Percentiles rank a stretch among this genome's conserved stretches.
phyloP scores from a whole-genome alignment of 2,329 filamentous ascomycete genomes.

The Grosmannia clavigera region DNA sequence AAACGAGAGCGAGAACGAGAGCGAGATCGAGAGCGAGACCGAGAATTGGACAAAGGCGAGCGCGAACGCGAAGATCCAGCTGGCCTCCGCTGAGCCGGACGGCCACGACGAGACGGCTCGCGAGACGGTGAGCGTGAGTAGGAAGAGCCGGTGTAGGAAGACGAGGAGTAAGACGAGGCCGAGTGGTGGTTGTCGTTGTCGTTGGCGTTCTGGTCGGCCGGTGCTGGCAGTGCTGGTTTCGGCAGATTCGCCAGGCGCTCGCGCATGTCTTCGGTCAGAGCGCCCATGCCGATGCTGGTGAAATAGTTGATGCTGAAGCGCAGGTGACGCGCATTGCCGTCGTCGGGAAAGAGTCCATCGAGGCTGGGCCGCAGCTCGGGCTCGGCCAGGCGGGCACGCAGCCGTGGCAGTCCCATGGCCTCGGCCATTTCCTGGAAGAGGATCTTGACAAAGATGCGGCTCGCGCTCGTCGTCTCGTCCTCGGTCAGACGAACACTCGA shows the following conservation, averaged over 20 bases:
- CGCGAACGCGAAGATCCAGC: slow-evolving; percentile 9
- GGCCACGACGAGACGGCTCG: slow-evolving; percentile 13
- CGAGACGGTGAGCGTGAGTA: slow-evolving; percentile 31
- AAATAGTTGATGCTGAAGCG: slow-evolving; percentile 99
- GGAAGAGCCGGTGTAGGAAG: slow-evolving; percentile 51
- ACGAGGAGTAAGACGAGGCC: slow-evolving; percentile 68
- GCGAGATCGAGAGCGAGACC: slow-evolving; percentile 7
- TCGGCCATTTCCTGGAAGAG: slow-evolving; percentile 86
- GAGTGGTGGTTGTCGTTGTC: slow-evolving; percentile 29
- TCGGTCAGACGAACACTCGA: slow-evolving; percentile 82
- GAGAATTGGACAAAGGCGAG: slow-evolving; percentile 12
- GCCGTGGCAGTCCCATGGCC: slow-evolving; percentile 69
- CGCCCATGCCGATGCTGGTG: slow-evolving; percentile 93
- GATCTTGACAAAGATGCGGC: slow-evolving; percentile 97
- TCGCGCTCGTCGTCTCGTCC: slow-evolving; percentile 91
- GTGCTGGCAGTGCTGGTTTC: slow-evolving; percentile 64
- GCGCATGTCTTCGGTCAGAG: slow-evolving; percentile 88
- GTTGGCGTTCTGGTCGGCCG: slow-evolving; percentile 33
- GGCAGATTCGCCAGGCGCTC: slow-evolving; percentile 82
- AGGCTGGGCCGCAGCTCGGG: slow-evolving; percentile 55
- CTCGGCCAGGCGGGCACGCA: slow-evolving; percentile 70
- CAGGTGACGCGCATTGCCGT: slow-evolving; percentile 70
- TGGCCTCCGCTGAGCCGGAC: slow-evolving; percentile 19
- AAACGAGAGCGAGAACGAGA: neutral
- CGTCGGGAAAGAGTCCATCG: slow-evolving; percentile 76